Evolutionary conservation across 768 basidiomycete species (phyloP).

Genomic region (Termitomyces sp.): DNA sequence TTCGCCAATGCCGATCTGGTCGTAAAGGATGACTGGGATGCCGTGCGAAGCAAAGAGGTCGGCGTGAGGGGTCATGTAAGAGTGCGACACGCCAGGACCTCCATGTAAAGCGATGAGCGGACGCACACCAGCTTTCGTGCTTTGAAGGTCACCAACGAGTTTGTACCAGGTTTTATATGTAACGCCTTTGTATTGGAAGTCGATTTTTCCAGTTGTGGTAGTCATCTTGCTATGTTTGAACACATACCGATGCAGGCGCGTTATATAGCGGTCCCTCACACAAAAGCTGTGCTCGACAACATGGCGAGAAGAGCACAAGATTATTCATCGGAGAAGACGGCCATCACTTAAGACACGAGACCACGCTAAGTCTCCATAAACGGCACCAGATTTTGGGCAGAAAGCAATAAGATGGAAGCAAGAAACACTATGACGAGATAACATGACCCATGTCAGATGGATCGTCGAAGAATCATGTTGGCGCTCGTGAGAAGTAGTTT

Average conservation of each 20-base stretch:
- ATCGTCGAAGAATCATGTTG: too few relatives aligned
- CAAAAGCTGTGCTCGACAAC: too few relatives aligned
- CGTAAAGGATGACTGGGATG: constrained; percentile 44
- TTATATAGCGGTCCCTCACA: background rate
- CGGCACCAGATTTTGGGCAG: background rate
- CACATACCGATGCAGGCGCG: background rate
- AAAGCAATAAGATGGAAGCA: background rate
- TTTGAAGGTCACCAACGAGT: constrained; percentile 8
- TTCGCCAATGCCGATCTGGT: constrained; percentile 41
- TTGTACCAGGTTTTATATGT: constrained; percentile 15
- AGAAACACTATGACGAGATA: background rate
- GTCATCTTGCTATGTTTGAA: background rate
- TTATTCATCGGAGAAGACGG: background rate
- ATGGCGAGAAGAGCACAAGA: background rate
- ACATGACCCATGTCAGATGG: background rate
- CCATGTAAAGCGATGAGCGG: constrained; percentile 41
- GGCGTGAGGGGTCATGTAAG: constrained; percentile 31
- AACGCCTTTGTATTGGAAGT: constrained; percentile 10
- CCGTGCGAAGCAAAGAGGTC: constrained; percentile 19
- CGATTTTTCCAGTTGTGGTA: constrained; percentile 8
- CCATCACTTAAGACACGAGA: background rate
- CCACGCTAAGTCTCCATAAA: background rate
- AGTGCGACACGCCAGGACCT: constrained; percentile 36
- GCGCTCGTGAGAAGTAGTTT: too few relatives aligned
- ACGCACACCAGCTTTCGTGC: constrained; percentile 5